Conservation (phyloP, 345 rosid species). For the Citrus sp. region DNA sequence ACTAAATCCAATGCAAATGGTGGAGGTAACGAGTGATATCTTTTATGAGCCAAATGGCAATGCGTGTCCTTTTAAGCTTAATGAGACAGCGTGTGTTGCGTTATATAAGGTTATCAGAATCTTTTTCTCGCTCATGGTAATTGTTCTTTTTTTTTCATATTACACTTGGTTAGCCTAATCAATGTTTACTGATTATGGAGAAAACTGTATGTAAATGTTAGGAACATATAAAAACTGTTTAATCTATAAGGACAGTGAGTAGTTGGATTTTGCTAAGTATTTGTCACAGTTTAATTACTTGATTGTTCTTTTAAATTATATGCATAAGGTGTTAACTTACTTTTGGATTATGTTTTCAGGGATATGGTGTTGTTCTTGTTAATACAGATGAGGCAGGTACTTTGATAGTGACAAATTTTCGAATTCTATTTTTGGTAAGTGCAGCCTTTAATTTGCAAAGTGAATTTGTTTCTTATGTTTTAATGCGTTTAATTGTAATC, state of each 20-base stretch:
- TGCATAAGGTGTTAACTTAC: background rate
- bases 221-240: background rate
- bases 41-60: no score
- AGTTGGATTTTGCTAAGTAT: background rate
- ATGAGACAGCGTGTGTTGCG: no score
- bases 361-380: slow-evolving; percentile 77
- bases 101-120: no score
- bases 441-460: background rate
- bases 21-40: no score
- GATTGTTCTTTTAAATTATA: background rate
- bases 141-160: no score
- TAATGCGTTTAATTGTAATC: background rate
- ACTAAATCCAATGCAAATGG: no score
- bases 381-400: slow-evolving; percentile 84
- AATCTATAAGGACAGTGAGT: background rate
- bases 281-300: background rate
- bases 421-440: slow-evolving; percentile 89
- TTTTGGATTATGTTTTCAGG: slow-evolving; percentile 46
- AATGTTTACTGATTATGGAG: background rate
- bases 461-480: background rate
- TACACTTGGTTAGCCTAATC: background rate
- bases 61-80: no score
- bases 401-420: slow-evolving; percentile 83
- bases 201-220: background rate
- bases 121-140: no score